Percentiles rank a stretch among this genome's conserved stretches.
Evolutionary conservation across 306 rosid genomes (phyloP).

Genomic region (Castanopsis chinensis): DNA sequence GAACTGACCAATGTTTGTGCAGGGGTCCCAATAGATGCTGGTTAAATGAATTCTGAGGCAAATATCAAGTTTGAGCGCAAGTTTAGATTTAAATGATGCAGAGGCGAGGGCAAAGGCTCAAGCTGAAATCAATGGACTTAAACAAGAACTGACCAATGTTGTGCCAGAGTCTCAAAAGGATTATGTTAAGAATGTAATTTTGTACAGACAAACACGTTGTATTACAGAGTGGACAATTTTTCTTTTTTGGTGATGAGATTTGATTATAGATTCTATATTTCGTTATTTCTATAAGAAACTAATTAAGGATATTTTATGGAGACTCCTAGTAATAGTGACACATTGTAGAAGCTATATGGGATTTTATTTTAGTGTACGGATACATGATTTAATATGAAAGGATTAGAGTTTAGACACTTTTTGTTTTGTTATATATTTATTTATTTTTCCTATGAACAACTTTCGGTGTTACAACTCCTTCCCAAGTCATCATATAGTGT

Average conservation of each 20-base stretch:
- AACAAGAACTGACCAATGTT: conserved; percentile 28
- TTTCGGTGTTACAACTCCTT: too few species aligned
- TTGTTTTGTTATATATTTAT: too few species aligned
- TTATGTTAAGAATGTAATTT: background rate
- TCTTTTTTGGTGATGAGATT: background rate
- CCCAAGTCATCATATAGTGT: too few species aligned
- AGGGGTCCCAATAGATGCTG: conserved; percentile 39
- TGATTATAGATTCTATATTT: too few species aligned
- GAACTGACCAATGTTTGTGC: conserved; percentile 34
- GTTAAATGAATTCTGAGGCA: conserved; percentile 43
- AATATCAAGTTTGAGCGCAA: conserved; percentile 22
- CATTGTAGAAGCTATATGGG: too few species aligned
- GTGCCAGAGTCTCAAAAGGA: conserved; percentile 39
- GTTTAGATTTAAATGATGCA: conserved; percentile 22
- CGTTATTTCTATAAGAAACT: too few species aligned
- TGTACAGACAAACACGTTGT: background rate
- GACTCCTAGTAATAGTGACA: background rate
- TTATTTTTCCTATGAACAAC: too few species aligned
- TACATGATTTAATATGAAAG: too few species aligned
- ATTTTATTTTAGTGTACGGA: too few species aligned
- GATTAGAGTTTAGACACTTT: too few species aligned
- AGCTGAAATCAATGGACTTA: conserved; percentile 50
- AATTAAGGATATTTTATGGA: too few species aligned
- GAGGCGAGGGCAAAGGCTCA: conserved; percentile 29
- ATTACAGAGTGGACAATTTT: background rate